Percentiles rank a stretch among this genome's conserved stretches.
Evolutionary conservation across 78 protist genomes (phyloP).

Genomic region (Capsaspora owczarzaki): DNA sequence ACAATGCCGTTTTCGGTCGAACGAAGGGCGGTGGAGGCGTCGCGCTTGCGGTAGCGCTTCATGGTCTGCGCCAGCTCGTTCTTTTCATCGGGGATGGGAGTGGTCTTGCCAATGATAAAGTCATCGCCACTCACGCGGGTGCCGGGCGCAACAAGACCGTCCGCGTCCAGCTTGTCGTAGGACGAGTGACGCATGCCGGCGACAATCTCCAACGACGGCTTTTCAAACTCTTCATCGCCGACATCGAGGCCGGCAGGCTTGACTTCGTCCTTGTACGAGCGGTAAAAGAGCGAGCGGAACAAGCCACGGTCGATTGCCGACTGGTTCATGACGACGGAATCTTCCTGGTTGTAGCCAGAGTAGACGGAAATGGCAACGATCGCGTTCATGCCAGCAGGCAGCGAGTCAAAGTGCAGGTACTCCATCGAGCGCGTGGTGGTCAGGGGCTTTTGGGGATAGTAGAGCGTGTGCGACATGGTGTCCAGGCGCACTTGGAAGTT

Average conservation of each 20-base stretch:
- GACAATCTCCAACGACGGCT: constrained; percentile 12
- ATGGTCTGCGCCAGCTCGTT: constrained; percentile 16
- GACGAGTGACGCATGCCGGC: constrained; percentile 25
- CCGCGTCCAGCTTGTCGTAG: constrained; percentile 91
- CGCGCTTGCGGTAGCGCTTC: constrained; percentile 46
- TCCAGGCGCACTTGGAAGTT: constrained; percentile 96
- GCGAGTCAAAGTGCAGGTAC: constrained; percentile 83
- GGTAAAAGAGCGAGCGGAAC: constrained; percentile 84
- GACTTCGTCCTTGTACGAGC: constrained; percentile 69
- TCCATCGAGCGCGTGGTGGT: constrained; percentile 92
- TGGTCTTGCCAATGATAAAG: constrained; percentile 94
- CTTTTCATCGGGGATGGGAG: constrained; percentile 51
- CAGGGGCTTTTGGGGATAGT: constrained; percentile 99
- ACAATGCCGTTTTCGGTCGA: constrained; percentile 80
- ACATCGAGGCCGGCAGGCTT: constrained; percentile 7
- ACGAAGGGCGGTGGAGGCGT: constrained; percentile 58
- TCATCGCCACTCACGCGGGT: constrained; percentile 84
- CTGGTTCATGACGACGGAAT: constrained; percentile 94
- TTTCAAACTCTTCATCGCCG: constrained; percentile 21
- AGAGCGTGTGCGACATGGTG: constrained; percentile 94
- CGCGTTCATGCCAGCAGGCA: constrained; percentile 99
- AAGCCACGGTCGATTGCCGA: constrained; percentile 98
- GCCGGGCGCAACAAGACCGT: constrained; percentile 95
- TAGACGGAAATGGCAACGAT: constrained; percentile 94
- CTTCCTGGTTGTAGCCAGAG: constrained; percentile 99